These are phyloP conservation scores for Suhomyces panamericanus DNA, from an alignment of 1,139 yeast species.

Conservation along the genomic window DNA sequence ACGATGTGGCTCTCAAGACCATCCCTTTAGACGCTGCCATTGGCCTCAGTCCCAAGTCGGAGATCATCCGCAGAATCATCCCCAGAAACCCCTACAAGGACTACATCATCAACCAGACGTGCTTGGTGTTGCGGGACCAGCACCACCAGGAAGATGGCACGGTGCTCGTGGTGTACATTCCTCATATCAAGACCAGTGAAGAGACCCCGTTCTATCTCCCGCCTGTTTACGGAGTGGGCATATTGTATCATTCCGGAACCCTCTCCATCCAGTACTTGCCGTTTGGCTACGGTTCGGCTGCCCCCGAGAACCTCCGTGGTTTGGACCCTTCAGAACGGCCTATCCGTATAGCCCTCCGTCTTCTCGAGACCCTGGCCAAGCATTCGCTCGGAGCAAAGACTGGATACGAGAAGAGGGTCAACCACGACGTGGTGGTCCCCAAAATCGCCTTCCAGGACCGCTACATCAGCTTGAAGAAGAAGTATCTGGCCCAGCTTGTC, in stretches of 20 bases:
- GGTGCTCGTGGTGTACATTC: constrained; percentile 67
- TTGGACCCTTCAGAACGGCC: constrained; percentile 58
- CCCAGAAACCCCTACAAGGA: constrained; percentile 92
- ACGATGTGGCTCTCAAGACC: constrained; percentile 53
- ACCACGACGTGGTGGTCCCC: constrained; percentile 83
- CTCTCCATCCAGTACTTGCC: constrained; percentile 84
- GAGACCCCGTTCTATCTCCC: constrained; percentile 89
- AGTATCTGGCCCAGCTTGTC: constrained; percentile 74
- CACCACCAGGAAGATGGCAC: constrained; percentile 30
- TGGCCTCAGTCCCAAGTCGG: constrained; percentile 41
- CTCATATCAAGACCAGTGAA: constrained; percentile 62
- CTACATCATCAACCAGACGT: constrained; percentile 79
- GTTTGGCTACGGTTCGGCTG: constrained; percentile 36
- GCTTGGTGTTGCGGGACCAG: constrained; percentile 46
- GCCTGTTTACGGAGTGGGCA: constrained; percentile 76
- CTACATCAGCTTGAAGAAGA: constrained; percentile 77
- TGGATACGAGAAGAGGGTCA: constrained; percentile 86
- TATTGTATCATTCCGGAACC: constrained; percentile 50
- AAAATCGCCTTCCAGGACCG: constrained; percentile 81
- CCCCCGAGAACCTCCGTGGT: constrained; percentile 24
- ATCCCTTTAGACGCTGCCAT: constrained; percentile 41
- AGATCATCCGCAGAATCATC: constrained; percentile 73
- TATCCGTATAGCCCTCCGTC: constrained; percentile 76
- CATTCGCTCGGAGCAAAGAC: constrained; percentile 81
- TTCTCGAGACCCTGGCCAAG: constrained; percentile 75